Percentiles rank a stretch among this genome's conserved stretches.
Conservation (phyloP, 768 basidiomycete genomes). For the Sarcodon aspratus region DNA sequence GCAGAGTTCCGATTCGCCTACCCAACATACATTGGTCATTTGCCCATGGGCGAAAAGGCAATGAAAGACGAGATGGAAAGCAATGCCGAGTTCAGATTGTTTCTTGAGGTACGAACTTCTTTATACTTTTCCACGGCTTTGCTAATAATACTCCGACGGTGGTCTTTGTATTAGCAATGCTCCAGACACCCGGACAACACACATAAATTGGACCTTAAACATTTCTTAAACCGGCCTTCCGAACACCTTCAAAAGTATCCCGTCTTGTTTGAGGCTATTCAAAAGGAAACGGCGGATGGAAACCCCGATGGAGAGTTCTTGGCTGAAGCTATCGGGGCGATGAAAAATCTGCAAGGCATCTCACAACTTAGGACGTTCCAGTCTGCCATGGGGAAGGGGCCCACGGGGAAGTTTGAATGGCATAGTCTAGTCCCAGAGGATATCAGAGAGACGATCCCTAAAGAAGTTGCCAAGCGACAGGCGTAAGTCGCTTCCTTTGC, state of each 20-base stretch:
- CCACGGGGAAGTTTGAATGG: constrained; percentile 81
- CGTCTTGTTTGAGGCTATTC: constrained; percentile 74
- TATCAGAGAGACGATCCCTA: constrained; percentile 43
- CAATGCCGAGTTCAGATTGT: constrained; percentile 73
- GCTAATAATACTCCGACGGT: neutral
- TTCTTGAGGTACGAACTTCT: constrained; percentile 60
- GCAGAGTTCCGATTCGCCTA: constrained; percentile 83
- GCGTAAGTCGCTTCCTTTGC: constrained; percentile 37
- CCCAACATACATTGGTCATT: constrained; percentile 74
- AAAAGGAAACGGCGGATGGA: constrained; percentile 67
- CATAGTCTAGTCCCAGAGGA: constrained; percentile 74
- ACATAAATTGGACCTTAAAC: constrained; percentile 55
- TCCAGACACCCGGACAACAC: constrained; percentile 42
- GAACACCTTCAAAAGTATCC: constrained; percentile 83
- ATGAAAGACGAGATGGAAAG: constrained; percentile 78
- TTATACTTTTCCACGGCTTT: neutral
- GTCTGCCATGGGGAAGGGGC: constrained; percentile 74
- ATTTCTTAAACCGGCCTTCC: constrained; percentile 67
- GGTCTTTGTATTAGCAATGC: constrained; percentile 24
- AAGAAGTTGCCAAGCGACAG: constrained; percentile 76
- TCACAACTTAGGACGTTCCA: constrained; percentile 88
- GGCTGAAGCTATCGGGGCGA: constrained; percentile 72
- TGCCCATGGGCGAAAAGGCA: constrained; percentile 77
- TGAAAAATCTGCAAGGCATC: constrained; percentile 70
- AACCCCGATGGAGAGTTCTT: constrained; percentile 81